phyloP scores from a whole-genome alignment of 192 early-diverging fungal genomes.

The Cladochytrium replicatum region DNA sequence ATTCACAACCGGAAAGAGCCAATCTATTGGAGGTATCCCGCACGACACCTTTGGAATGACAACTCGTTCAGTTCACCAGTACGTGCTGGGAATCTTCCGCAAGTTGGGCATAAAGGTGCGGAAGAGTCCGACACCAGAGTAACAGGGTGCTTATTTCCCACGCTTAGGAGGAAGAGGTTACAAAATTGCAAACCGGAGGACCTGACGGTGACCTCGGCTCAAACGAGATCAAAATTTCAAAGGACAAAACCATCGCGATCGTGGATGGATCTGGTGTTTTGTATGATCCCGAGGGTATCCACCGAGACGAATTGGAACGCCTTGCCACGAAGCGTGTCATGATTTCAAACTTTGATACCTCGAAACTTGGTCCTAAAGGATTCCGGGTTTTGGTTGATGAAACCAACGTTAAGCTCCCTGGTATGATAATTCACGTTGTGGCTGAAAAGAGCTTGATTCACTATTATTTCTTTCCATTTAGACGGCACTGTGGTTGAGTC shows the following conservation, averaged over 20 bases:
- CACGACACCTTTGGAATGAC: slow-evolving; percentile 98
- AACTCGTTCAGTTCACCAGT: slow-evolving; percentile 97
- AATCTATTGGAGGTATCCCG: slow-evolving; percentile 90
- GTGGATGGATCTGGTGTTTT: slow-evolving; percentile 97
- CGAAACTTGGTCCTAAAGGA: slow-evolving; percentile 71
- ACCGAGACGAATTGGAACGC: slow-evolving; percentile 76
- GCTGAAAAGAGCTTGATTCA: neutral
- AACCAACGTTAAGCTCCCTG: slow-evolving; percentile 75
- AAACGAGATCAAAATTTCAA: slow-evolving; percentile 98
- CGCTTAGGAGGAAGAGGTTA: slow-evolving; percentile 68
- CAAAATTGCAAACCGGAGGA: slow-evolving; percentile 94
- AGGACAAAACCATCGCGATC: slow-evolving; percentile 86
- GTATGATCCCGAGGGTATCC: slow-evolving; percentile 84
- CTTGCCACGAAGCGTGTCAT: slow-evolving; percentile 79
- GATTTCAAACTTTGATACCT: slow-evolving; percentile 79
- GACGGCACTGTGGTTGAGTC: slow-evolving; percentile 77
- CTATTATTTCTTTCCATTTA: slow-evolving; percentile 9
- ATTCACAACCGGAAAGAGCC: slow-evolving; percentile 97
- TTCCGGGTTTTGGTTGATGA: slow-evolving; percentile 96
- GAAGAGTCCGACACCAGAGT: neutral
- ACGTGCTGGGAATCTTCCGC: slow-evolving; percentile 91
- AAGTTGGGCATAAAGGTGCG: slow-evolving; percentile 32
- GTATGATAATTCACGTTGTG: slow-evolving; percentile 7
- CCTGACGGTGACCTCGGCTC: slow-evolving; percentile 97
- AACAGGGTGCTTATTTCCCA: neutral